Evolutionary conservation across 2,329 filamentous ascomycete species (phyloP).

Genomic region (Alternaria alternata): DNA sequence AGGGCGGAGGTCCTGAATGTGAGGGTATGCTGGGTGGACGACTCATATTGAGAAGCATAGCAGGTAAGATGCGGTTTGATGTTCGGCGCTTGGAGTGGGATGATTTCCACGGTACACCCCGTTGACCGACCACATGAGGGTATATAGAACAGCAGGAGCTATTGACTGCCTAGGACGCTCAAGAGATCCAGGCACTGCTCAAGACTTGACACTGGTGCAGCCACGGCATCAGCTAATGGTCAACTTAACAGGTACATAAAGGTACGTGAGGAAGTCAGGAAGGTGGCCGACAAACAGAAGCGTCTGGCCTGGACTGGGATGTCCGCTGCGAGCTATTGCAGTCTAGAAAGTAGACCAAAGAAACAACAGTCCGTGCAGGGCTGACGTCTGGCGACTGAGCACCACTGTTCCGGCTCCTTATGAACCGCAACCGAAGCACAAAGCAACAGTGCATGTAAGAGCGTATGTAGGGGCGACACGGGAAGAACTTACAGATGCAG

Average conservation of each 20-base stretch:
- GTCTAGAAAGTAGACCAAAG: constrained; percentile 44
- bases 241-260: constrained; percentile 42
- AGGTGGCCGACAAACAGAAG: constrained; percentile 39
- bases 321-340: constrained; percentile 46
- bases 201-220: constrained; percentile 41
- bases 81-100: constrained; percentile 40
- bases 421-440: constrained; percentile 44
- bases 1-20: constrained; percentile 61
- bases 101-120: constrained; percentile 43
- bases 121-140: constrained; percentile 43
- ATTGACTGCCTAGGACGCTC: constrained; percentile 33
- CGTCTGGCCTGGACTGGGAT: constrained; percentile 46
- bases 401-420: constrained; percentile 44
- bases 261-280: constrained; percentile 35
- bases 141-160: constrained; percentile 41
- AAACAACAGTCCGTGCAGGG: constrained; percentile 50
- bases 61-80: constrained; percentile 33
- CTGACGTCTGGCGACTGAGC: constrained; percentile 51
- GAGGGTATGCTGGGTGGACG: constrained; percentile 86
- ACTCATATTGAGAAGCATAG: constrained; percentile 72
- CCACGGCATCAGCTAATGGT: constrained; percentile 42
- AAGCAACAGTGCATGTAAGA: constrained; percentile 39
- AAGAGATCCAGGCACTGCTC: constrained; percentile 37
- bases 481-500: constrained; percentile 42
- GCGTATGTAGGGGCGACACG: constrained; percentile 32